phyloP scores from a whole-genome alignment of 2,329 filamentous ascomycete species.

The Aspergillus aculeatus region DNA sequence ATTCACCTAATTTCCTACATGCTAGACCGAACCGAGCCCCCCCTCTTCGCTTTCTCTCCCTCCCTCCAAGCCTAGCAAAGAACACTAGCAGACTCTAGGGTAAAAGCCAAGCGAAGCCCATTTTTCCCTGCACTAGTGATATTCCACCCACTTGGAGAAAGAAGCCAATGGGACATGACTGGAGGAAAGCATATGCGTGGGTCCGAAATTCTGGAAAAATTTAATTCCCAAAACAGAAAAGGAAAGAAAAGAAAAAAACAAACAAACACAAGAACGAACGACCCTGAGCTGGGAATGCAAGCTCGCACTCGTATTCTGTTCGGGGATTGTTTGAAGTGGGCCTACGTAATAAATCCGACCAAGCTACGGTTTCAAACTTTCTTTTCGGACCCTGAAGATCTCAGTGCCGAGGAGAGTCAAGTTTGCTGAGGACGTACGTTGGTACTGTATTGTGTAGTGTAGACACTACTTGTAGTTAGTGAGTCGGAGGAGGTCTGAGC shows the following conservation, averaged over 20 bases:
- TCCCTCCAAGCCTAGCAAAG: no score
- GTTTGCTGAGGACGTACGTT: not conserved
- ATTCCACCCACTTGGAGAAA: not conserved
- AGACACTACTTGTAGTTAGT: no score
- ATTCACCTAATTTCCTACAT: no score
- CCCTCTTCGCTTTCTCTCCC: no score
- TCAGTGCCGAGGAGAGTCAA: not conserved
- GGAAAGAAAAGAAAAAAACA: not conserved
- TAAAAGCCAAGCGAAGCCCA: not conserved
- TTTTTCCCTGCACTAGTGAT: not conserved
- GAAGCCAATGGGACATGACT: not conserved
- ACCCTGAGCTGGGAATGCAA: not conserved
- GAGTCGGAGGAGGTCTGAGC: no score
- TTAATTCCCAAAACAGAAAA: not conserved
- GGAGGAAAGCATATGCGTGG: not conserved
- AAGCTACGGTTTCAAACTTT: slow-evolving; percentile 5
- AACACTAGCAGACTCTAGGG: not conserved
- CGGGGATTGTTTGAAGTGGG: not conserved
- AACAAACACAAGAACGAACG: not conserved
- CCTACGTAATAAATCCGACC: not conserved
- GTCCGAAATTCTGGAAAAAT: not conserved
- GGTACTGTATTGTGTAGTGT: no score
- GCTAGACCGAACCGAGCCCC: no score
- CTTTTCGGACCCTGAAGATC: slow-evolving; percentile 10
- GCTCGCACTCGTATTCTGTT: not conserved